Evolutionary conservation across 495 filamentous ascomycete species (phyloP), one percentile per base, ranked within the genome.

Genomic region (Penicillium paradoxum): DNA sequence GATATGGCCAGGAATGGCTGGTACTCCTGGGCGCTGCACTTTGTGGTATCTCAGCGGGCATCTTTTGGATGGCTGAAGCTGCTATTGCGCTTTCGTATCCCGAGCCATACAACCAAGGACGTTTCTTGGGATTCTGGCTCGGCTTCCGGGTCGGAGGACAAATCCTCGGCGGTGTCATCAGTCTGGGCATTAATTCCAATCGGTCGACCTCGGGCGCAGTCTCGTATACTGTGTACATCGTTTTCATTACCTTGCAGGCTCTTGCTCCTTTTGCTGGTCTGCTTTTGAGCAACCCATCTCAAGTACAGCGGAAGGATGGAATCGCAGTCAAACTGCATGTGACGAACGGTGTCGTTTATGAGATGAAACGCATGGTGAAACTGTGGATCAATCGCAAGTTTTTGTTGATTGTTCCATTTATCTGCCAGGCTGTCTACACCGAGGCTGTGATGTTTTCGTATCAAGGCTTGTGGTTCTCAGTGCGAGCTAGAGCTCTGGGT

Each of bases 1-100:
- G 83, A 5, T 87, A 74, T 58, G 78, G 79, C 13, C 78, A 69
- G 15, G 73, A 79, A 53, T 88, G 84, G 84, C 70, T 86, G 4
- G 74, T 83, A 0, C 66, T 85, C 36, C 65, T 87, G 39, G 84
- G 84, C 8, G 82, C 83, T 0, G 83, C 81, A 10, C 66, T 83
- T 9, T 87, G 84, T 57, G 84, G 84, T 19, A 66, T 86, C 30
- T 81, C 78, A 0, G 84, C 84, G 0, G 83, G 83, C 4, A 70
- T 86, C 1, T 88, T 86, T 64, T 88, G 84, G 84, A 79, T 78
- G 65, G 77, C 83, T 0, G 84, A 87, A 58, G 78, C 76, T 3
- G 83, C 83, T 1, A 84, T 88, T 40, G 83, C 82, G 0, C 76
- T 86, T 4, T 69, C 78, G 0, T 87, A 87, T 55, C 82, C 83